Conservation (phyloP, 805 yeast genomes). For the Candida rishiriensis region DNA sequence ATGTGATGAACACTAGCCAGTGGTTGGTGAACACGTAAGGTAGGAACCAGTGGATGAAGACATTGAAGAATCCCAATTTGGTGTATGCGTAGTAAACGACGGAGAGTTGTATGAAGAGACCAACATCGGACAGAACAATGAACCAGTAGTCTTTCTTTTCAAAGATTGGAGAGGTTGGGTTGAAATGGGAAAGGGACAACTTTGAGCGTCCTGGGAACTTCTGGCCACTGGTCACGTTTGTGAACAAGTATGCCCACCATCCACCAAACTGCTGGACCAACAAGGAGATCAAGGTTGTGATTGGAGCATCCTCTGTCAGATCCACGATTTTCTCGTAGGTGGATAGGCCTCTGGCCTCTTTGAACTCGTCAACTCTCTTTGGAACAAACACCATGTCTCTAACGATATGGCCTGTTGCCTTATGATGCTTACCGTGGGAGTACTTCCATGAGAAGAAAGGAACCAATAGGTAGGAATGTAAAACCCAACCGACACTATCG, state of each 20-base stretch:
- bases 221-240: constrained; percentile 84
- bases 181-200: constrained; percentile 60
- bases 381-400: constrained; percentile 88
- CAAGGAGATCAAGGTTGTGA: constrained; percentile 52
- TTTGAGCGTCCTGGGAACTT: constrained; percentile 41
- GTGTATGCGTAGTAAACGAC: constrained; percentile 58
- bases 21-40: constrained; percentile 83
- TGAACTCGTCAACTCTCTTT: constrained; percentile 54
- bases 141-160: constrained; percentile 70
- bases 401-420: constrained; percentile 78
- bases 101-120: constrained; percentile 49
- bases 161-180: constrained; percentile 69
- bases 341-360: constrained; percentile 24
- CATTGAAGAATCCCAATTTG: constrained; percentile 57
- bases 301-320: constrained; percentile 69
- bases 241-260: constrained; percentile 60
- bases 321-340: constrained; percentile 39
- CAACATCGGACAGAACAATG: constrained; percentile 69
- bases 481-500: constrained; percentile 77
- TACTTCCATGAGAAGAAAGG: constrained; percentile 88
- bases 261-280: constrained; percentile 73
- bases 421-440: constrained; percentile 84
- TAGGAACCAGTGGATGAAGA: constrained; percentile 64
- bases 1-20: constrained; percentile 87
- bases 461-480: constrained; percentile 74